Evolutionary conservation across 257 asterid genomes (phyloP).

Genomic region (Fraxinus excelsior): DNA sequence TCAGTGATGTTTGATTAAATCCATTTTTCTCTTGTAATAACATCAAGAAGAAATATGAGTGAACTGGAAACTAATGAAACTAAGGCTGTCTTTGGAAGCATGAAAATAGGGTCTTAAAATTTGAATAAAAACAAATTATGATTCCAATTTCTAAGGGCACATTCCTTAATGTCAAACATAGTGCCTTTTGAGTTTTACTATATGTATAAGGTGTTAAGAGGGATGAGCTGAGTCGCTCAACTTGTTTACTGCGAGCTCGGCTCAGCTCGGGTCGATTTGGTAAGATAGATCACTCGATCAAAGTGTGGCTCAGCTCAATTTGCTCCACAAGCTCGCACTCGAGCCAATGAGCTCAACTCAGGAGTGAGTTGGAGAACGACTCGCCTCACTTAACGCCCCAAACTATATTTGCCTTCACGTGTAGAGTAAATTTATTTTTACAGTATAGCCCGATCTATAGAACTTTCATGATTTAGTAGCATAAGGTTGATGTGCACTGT

Average conservation of each 20-base stretch:
- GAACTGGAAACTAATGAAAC: background rate
- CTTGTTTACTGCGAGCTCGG: too few species aligned
- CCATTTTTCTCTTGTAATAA: background rate
- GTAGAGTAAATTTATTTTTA: background rate
- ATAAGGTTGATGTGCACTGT: too few species aligned
- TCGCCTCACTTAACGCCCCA: too few species aligned
- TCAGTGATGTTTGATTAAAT: background rate
- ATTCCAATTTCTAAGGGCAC: background rate
- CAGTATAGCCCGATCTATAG: background rate
- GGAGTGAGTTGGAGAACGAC: too few species aligned
- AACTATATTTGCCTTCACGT: background rate
- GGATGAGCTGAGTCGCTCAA: too few species aligned
- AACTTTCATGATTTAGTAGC: background rate
- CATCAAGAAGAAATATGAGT: background rate
- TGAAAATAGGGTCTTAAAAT: background rate
- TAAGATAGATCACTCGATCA: too few species aligned
- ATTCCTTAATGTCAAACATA: background rate
- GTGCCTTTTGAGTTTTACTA: background rate
- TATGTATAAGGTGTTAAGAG: background rate
- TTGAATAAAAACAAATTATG: background rate
- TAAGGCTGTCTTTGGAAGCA: background rate
- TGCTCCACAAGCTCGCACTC: too few species aligned
- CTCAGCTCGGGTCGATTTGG: too few species aligned
- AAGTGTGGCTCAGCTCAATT: too few species aligned
- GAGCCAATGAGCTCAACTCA: too few species aligned